Evolutionary conservation across 2,329 filamentous ascomycete species (phyloP).

Genomic region (Hymenoscyphus fructigenus): DNA sequence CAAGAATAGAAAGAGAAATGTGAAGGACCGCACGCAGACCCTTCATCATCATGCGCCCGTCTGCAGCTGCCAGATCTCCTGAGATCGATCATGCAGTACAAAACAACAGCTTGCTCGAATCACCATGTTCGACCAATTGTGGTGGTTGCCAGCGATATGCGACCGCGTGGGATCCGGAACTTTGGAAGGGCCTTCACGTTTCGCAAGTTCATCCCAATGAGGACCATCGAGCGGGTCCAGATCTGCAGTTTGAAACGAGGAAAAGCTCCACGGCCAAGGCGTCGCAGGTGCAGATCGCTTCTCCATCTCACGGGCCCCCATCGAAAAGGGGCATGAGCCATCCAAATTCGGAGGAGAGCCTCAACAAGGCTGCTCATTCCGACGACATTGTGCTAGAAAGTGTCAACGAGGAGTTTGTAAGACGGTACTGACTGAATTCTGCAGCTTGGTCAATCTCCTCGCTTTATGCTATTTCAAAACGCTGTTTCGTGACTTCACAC

Average conservation of each 20-base stretch:
- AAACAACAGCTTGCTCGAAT: neutral
- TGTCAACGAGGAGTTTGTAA: neutral
- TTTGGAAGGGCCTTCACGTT: neutral
- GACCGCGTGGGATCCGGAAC: neutral
- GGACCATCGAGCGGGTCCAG: conserved; percentile 14
- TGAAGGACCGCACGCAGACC: neutral
- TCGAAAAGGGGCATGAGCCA: conserved; percentile 2
- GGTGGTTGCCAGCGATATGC: neutral
- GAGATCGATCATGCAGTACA: conserved; percentile 5
- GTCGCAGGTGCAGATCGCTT: conserved; percentile 9
- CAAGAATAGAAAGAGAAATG: neutral
- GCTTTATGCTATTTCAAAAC: neutral
- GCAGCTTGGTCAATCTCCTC: neutral
- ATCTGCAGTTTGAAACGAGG: conserved; percentile 16
- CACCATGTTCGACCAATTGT: neutral
- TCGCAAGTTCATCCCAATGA: conserved; percentile 29
- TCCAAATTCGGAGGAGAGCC: conserved; percentile 4
- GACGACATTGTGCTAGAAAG: neutral
- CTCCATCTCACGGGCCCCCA: neutral
- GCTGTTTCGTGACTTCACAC: neutral
- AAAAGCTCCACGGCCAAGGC: conserved; percentile 3
- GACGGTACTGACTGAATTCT: neutral
- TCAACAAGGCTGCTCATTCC: conserved; percentile 7
- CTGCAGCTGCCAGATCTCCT: neutral
- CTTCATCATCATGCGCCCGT: conserved; percentile 1